Base-by-base conservation (phyloP, 805 yeast genomes). In the Tetrapisispora fleetii region DNA sequence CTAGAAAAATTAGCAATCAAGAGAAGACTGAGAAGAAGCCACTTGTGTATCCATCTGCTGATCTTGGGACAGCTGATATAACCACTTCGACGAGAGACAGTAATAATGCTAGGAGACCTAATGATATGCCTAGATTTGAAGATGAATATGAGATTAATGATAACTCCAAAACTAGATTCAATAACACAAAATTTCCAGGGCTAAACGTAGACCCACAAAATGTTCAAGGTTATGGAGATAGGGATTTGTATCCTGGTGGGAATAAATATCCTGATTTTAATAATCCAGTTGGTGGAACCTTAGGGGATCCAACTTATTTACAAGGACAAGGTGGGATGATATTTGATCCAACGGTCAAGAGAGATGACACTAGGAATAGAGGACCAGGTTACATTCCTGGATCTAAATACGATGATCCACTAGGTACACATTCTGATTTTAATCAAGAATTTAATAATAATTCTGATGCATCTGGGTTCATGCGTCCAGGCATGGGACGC, bases 181-280 rank as follows among this genome's bases (percentile, higher is more conserved):
- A 19, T 18, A 22, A 4, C 11, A 14, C 27, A 33, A 21, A 10
- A 37, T 35, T 28, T 43, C 38, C 49, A 54, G 52, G 54, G 8
- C 37, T 48, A 17, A 49, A 38, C 21, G 36, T 50, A 11, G 40
- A 40, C 24, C 44, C 43, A 5, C 33, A 21, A n/a, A 18, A 14
- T 11, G 16, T 24, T 1, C 49, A 46, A 17, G 58, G 59, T 1
- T 63, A 62, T 45, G 71, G 69, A 7, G 67, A 66, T 28, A 46
- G 46, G 10, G 71, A 68, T 43, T 52, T 67, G 18, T 61, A 62
- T 45, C 71, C 71, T 1, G 49, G 56, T 37, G 72, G 72, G 4
- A 48, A 55, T 40, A 58, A 53, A 38, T 48, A 53, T 45, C 65
- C 67, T 2, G 51, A 58, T 37, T 49, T 57, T 21, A 52, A 47